Evolutionary conservation across 352 stramenopile species (phyloP).

Genomic region (Globisporangium orthogonon): DNA sequence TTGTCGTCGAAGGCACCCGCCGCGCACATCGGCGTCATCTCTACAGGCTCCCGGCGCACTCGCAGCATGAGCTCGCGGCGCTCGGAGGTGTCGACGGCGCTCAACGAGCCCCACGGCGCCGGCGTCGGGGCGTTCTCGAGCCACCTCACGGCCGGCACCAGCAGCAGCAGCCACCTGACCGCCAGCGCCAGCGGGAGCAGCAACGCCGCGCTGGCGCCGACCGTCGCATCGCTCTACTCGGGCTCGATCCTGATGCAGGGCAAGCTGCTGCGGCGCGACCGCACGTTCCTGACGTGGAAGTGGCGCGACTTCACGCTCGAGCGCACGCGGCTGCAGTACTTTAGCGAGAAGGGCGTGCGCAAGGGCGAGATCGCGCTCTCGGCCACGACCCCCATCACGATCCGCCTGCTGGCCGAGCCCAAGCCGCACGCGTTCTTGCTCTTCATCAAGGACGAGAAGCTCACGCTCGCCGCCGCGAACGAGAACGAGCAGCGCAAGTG

Average conservation of each 20-base stretch:
- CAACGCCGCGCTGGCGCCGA: background rate
- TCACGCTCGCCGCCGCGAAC: constrained; percentile 66
- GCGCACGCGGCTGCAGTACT: constrained; percentile 64
- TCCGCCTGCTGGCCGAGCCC: constrained; percentile 58
- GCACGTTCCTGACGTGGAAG: constrained; percentile 79
- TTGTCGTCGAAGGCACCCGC: background rate
- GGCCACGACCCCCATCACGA: constrained; percentile 61
- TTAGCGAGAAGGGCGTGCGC: constrained; percentile 63
- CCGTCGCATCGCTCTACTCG: constrained; percentile 7
- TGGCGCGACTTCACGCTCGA: constrained; percentile 79
- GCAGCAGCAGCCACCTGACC: background rate
- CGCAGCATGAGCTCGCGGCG: constrained; percentile 6
- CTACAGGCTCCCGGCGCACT: too few relatives aligned
- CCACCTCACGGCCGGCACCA: background rate
- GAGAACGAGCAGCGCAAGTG: constrained; percentile 63
- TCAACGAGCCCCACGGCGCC: constrained; percentile 7
- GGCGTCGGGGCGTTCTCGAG: constrained; percentile 4
- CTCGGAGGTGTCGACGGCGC: constrained; percentile 12
- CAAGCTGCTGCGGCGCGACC: constrained; percentile 72
- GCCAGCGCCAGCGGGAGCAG: background rate
- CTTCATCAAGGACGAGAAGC: constrained; percentile 77
- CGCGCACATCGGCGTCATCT: background rate
- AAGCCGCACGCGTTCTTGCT: constrained; percentile 71
- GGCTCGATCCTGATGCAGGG: constrained; percentile 46
- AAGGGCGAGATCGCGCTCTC: constrained; percentile 67